Evolutionary conservation across 805 yeast species (phyloP).

Genomic region (Schizosaccharomyces japonicus): DNA sequence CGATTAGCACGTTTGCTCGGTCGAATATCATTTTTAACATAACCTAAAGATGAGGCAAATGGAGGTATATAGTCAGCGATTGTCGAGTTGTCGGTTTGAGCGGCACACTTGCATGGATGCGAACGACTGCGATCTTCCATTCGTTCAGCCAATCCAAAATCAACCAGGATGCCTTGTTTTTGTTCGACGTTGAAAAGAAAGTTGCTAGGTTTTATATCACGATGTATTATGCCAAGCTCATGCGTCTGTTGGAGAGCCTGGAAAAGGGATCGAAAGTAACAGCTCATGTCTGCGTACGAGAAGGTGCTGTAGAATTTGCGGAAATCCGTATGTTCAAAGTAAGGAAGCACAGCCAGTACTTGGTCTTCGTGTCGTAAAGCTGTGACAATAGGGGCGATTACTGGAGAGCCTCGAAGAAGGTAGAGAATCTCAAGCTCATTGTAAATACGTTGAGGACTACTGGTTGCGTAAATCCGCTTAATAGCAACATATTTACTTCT

Average conservation of each 20-base stretch:
- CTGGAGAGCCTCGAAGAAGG: slow-evolving; percentile 30
- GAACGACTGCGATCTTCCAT: neutral
- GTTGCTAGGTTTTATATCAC: slow-evolving; percentile 75
- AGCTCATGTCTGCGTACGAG: slow-evolving; percentile 55
- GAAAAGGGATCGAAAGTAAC: slow-evolving; percentile 57
- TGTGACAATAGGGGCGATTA: slow-evolving; percentile 74
- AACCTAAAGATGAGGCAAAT: slow-evolving; percentile 29
- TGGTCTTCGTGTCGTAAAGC: slow-evolving; percentile 76
- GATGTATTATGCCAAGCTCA: slow-evolving; percentile 52
- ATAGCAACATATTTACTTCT: slow-evolving; percentile 40
- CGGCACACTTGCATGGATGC: neutral
- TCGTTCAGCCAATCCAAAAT: slow-evolving; percentile 75
- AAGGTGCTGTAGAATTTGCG: slow-evolving; percentile 43
- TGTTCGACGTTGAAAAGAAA: slow-evolving; percentile 43
- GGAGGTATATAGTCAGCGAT: slow-evolving; percentile 3
- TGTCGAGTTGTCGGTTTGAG: neutral
- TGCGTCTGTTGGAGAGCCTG: slow-evolving; percentile 59
- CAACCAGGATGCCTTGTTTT: slow-evolving; percentile 61
- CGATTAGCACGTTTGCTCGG: slow-evolving; percentile 84
- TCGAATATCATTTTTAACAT: slow-evolving; percentile 55
- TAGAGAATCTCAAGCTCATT: slow-evolving; percentile 67
- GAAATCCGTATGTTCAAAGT: slow-evolving; percentile 74
- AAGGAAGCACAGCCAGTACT: slow-evolving; percentile 78
- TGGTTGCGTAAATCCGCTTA: slow-evolving; percentile 81
- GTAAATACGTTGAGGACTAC: slow-evolving; percentile 74